Evolutionary conservation across 306 rosid species (phyloP).

Genomic region (Sindora glabra): DNA sequence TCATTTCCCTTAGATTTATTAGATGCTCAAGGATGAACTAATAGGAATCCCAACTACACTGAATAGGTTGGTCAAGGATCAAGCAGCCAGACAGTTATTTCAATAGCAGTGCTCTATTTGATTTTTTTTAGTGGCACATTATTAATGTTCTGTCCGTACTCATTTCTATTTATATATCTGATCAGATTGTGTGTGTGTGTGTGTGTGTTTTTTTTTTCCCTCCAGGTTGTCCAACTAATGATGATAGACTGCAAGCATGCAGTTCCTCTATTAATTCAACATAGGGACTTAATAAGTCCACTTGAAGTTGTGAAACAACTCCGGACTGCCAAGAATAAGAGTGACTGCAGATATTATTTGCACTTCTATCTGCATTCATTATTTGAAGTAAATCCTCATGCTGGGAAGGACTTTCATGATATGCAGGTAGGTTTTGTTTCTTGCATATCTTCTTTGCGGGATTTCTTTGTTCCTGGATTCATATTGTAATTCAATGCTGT

Average conservation of each 20-base stretch:
- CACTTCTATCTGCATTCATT: constrained; percentile 84
- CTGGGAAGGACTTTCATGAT: constrained; percentile 90
- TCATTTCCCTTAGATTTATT: background rate
- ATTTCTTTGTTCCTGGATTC: constrained; percentile 14
- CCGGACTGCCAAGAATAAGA: constrained; percentile 39
- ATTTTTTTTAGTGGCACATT: too few species aligned
- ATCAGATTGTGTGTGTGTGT: too few species aligned
- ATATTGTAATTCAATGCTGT: too few species aligned
- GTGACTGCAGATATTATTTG: constrained; percentile 64
- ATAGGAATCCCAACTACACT: too few species aligned
- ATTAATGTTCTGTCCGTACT: too few species aligned
- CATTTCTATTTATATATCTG: too few species aligned
- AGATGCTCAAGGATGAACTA: background rate
- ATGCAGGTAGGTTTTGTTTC: constrained; percentile 65
- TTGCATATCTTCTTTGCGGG: constrained; percentile 6
- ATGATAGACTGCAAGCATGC: constrained; percentile 93
- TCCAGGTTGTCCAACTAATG: constrained; percentile 87
- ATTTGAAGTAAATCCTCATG: constrained; percentile 84
- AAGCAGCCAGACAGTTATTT: too few species aligned
- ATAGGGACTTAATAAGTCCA: constrained; percentile 63
- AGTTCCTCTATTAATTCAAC: constrained; percentile 64
- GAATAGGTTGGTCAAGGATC: too few species aligned
- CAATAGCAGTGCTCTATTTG: too few species aligned
- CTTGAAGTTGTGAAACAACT: constrained; percentile 78
- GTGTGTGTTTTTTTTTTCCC: constrained; percentile 16